phyloP scores from a whole-genome alignment of 768 basidiomycete species.

The Lactarius sanguifluus region DNA sequence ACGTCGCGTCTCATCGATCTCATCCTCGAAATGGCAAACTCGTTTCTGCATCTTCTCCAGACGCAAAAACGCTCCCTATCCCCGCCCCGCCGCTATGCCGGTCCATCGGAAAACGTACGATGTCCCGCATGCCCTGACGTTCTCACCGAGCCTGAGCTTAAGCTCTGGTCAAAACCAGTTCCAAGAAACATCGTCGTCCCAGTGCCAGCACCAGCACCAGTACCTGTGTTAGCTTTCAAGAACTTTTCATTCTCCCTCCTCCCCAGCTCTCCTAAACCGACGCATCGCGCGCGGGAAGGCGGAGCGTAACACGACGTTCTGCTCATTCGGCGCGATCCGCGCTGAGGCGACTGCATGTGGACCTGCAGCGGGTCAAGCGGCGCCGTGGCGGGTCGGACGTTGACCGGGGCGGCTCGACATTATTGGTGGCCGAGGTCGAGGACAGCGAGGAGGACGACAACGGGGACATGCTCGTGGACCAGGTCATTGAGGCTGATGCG shows the following conservation, averaged over 20 bases:
- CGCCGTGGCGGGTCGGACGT: slow-evolving; percentile 66
- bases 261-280: slow-evolving; percentile 34
- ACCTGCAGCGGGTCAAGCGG: slow-evolving; percentile 49
- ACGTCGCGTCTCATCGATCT: slow-evolving; percentile 75
- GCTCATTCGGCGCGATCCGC: slow-evolving; percentile 53
- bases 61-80: background rate
- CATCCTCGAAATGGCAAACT: slow-evolving; percentile 48
- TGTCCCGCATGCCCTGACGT: background rate
- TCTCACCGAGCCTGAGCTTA: background rate
- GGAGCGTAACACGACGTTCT: slow-evolving; percentile 41
- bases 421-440: background rate
- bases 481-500: slow-evolving; percentile 50
- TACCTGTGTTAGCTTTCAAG: slow-evolving; percentile 32
- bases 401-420: slow-evolving; percentile 56
- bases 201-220: slow-evolving; percentile 7
- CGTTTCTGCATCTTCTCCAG: background rate
- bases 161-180: background rate
- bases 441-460: slow-evolving; percentile 34
- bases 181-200: background rate
- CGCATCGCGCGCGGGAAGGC: slow-evolving; percentile 33
- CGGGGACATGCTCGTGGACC: slow-evolving; percentile 46
- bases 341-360: slow-evolving; percentile 51
- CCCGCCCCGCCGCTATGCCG: slow-evolving; percentile 49
- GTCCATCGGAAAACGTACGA: slow-evolving; percentile 40
- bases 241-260: slow-evolving; percentile 40